phyloP scores from a whole-genome alignment of 2,329 filamentous ascomycete genomes.

The Cryphonectria naterciae region DNA sequence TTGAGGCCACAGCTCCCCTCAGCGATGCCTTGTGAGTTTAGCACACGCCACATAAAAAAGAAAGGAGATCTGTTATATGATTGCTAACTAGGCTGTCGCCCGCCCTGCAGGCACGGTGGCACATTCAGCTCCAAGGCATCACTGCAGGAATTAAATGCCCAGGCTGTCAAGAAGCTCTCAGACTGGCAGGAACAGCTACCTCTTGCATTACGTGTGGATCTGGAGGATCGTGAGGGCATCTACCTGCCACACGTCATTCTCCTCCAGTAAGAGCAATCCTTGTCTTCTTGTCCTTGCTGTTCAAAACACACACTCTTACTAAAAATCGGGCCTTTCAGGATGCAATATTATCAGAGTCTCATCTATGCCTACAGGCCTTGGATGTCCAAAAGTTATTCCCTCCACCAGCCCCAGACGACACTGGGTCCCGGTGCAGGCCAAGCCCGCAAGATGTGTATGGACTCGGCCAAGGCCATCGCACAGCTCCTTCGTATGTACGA shows the following conservation, averaged over 20 bases:
- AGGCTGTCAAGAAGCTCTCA: not conserved
- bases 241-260: not conserved
- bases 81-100: too few relatives aligned
- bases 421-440: slow-evolving; percentile 35
- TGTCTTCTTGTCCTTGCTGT: too few relatives aligned
- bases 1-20: not conserved
- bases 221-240: not conserved
- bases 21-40: not conserved
- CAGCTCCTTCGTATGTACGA: slow-evolving; percentile 22
- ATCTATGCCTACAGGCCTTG: not conserved
- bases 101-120: too few relatives aligned
- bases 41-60: too few relatives aligned
- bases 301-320: too few relatives aligned
- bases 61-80: too few relatives aligned
- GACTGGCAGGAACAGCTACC: not conserved
- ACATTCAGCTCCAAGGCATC: too few relatives aligned
- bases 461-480: slow-evolving; percentile 45
- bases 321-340: not conserved
- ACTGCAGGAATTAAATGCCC: too few relatives aligned
- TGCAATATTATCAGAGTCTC: not conserved
- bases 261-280: not conserved
- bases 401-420: not conserved
- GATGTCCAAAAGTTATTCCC: not conserved
- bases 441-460: slow-evolving; percentile 46
- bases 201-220: not conserved